phyloP scores from a whole-genome alignment of 2,329 filamentous ascomycete genomes.

The Fusarium odoratissimum region DNA sequence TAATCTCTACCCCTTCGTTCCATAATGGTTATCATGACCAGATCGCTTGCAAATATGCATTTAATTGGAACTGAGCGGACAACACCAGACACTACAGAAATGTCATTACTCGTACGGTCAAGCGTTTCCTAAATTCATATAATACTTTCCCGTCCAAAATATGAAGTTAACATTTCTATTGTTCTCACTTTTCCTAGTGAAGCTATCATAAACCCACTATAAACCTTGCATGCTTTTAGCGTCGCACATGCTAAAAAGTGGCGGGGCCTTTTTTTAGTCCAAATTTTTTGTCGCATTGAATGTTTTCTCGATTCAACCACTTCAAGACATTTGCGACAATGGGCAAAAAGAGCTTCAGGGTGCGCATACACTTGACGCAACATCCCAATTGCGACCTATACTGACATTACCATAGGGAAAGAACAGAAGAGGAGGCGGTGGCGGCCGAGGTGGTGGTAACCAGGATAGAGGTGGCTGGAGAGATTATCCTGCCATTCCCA shows the following conservation, averaged over 20 bases:
- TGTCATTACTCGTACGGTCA: not conserved
- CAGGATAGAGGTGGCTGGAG: slow-evolving; percentile 46
- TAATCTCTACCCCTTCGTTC: not conserved
- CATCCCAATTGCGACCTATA: slow-evolving; percentile 19
- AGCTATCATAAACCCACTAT: slow-evolving; percentile 5
- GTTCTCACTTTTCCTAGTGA: not conserved
- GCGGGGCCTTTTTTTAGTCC: slow-evolving; percentile 39
- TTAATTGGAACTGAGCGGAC: not conserved
- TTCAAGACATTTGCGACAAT: slow-evolving; percentile 47
- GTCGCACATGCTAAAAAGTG: slow-evolving; percentile 35
- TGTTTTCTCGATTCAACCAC: slow-evolving; percentile 21
- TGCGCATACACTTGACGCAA: slow-evolving; percentile 30
- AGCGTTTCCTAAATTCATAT: not conserved
- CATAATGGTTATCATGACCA: not conserved
- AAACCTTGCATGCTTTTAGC: slow-evolving; percentile 35
- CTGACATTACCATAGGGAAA: slow-evolving; percentile 50
- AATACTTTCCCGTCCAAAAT: not conserved
- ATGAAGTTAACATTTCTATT: not conserved
- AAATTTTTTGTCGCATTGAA: slow-evolving; percentile 45
- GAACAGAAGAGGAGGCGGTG: slow-evolving; percentile 51
- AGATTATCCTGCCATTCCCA: slow-evolving; percentile 64
- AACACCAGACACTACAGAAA: not conserved
- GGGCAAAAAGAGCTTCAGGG: slow-evolving; percentile 54
- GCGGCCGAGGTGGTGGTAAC: slow-evolving; percentile 48
- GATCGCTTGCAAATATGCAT: not conserved